phyloP scores from a whole-genome alignment of 106 monocot genomes.

The Apostasia shenzhenica region DNA sequence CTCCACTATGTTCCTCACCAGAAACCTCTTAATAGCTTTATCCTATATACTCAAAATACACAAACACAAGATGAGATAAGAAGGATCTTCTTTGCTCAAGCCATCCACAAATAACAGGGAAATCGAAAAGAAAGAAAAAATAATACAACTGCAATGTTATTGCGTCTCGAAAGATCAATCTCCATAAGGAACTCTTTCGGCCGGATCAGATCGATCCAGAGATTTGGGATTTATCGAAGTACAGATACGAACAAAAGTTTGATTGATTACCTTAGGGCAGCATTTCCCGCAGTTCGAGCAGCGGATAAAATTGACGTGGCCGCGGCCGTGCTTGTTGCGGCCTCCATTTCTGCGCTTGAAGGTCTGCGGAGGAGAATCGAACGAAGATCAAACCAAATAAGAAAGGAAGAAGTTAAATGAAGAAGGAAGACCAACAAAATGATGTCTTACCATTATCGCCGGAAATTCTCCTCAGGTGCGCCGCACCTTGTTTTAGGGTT shows the following conservation, averaged over 20 bases:
- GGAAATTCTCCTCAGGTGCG: too few relatives aligned
- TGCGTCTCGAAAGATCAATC: not conserved
- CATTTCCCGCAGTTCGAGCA: conserved; percentile 85
- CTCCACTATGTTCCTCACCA: conserved; percentile 45
- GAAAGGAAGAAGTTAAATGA: too few relatives aligned
- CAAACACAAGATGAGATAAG: not conserved
- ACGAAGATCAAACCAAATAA: not conserved
- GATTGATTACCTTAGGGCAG: conserved; percentile 45
- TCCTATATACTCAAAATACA: conserved; percentile 5
- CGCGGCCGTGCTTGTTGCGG: conserved; percentile 78
- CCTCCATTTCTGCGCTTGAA: conserved; percentile 84
- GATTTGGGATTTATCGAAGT: not conserved
- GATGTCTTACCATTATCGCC: too few relatives aligned
- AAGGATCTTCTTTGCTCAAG: not conserved
- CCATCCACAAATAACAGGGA: not conserved
- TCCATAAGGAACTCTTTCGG: not conserved
- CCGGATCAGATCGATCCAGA: not conserved
- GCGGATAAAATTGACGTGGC: conserved; percentile 71
- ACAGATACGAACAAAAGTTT: not conserved
- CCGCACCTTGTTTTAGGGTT: too few relatives aligned
- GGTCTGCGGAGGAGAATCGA: conserved; percentile 29
- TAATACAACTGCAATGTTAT: not conserved
- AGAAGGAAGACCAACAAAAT: too few relatives aligned
- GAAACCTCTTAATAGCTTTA: conserved; percentile 39
- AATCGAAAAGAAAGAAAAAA: not conserved